Evolutionary conservation across 129 eudicot species (phyloP).

Genomic region (Pulicaria dysenterica): DNA sequence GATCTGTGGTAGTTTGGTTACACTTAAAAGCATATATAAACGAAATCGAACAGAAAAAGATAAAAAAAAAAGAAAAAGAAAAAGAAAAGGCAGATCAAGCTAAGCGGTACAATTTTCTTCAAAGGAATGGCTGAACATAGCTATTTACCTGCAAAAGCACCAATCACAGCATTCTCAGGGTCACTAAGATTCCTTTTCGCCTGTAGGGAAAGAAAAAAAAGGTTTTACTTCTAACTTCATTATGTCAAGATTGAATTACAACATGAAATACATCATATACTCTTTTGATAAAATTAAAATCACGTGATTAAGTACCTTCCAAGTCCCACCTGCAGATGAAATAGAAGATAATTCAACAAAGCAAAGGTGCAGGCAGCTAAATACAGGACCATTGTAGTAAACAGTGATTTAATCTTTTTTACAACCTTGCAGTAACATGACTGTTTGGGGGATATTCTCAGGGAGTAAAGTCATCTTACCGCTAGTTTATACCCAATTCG

Average conservation of each 20-base stretch:
- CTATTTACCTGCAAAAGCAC: constrained; percentile 88
- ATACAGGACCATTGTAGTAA: neutral
- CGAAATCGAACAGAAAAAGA: neutral
- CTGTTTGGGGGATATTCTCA: too few relatives aligned
- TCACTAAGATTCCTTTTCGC: constrained; percentile 81
- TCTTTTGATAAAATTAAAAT: too few relatives aligned
- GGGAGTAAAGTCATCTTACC: constrained; percentile 48
- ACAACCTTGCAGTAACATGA: too few relatives aligned
- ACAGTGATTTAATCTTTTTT: neutral
- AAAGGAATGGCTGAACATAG: neutral
- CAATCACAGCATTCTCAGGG: constrained; percentile 84
- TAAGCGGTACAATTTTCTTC: neutral
- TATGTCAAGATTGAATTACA: neutral
- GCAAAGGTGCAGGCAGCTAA: constrained; percentile 8
- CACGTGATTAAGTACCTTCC: too few relatives aligned
- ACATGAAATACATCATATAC: too few relatives aligned
- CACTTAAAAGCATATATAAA: neutral
- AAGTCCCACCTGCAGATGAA: neutral
- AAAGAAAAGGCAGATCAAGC: too few relatives aligned
- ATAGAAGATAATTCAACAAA: neutral
- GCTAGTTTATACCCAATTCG: constrained; percentile 84
- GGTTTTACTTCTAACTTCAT: neutral
- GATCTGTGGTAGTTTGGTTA: neutral
- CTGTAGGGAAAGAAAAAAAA: constrained; percentile 34
- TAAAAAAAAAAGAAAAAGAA: neutral